Evolutionary conservation across 2,329 filamentous ascomycete species (phyloP), one percentile per base, ranked within the genome.

Genomic region (Stylonectria norvegica): DNA sequence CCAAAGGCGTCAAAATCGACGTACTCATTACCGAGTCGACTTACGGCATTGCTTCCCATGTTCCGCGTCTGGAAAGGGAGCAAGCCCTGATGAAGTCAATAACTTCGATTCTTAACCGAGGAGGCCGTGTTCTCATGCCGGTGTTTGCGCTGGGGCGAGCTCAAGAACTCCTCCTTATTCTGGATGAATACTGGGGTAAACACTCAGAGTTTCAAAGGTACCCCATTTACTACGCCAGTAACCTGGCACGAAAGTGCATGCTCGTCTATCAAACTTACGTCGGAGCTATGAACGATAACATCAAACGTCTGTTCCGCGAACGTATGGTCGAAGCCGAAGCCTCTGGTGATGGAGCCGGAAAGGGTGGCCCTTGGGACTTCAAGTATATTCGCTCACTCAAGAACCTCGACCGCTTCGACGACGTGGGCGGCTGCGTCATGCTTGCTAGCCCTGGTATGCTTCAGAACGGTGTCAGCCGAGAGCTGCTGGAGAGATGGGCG

Each of bases 251-350:
- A 48, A 93, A 95, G 66, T 98, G 93, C 69, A 98, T 98, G 93
- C 80, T 96, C 20, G 89, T 97, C 4, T 98, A 98, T 61, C 93
- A 97, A 63, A 98, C 93, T 2, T 98, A 97, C 58, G 89, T 97
- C 34, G 89, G 90, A 34, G 89, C 90, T 40, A 98, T 98, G 93
- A 98, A 98, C 62, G 91, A 97, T 59, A 97, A 96, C 57, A 97
- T 98, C 71, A 96, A 95, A 64, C 81, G 88, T 9, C 78, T 95
- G n/a, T 96, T 96, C 66, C 78, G 86, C 38, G 89, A 94, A 64
- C 82, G 89, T 34, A 94, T 95, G 81, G 89, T 88, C 4, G 89
- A 95, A 62, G 87, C 89, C 8, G 88, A 95, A 62, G 84, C 85
- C 0, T 83, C 81, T 22, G 86, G 87, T 7, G 86, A 89, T 51